Evolutionary conservation across 306 rosid species (phyloP).

Genomic region (Dryas alaskensis): DNA sequence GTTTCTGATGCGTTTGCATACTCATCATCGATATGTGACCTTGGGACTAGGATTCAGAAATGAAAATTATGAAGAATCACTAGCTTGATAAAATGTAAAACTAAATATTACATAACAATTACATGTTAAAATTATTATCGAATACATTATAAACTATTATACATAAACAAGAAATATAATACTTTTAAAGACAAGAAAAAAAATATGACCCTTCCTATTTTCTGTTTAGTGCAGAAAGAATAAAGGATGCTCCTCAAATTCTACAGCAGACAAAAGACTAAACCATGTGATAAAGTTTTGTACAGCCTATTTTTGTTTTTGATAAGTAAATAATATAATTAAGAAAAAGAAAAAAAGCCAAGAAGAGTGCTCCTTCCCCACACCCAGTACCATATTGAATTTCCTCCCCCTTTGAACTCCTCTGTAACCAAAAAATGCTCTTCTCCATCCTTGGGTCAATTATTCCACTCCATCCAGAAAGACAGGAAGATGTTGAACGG

Average conservation of each 20-base stretch:
- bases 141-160: background rate
- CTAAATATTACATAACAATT: background rate
- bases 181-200: background rate
- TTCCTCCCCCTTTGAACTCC: background rate
- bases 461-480: background rate
- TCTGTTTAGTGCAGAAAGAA: no score
- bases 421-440: background rate
- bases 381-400: background rate
- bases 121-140: background rate
- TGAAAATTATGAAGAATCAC: background rate
- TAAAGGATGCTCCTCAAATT: no score
- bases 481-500: background rate
- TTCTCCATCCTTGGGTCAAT: background rate
- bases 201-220: background rate
- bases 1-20: constrained; percentile 73
- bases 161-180: background rate
- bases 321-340: no score
- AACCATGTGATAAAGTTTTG: no score
- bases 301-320: no score
- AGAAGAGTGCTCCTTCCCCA: no score
- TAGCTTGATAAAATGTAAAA: background rate
- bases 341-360: no score
- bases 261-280: no score
- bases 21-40: constrained; percentile 80
- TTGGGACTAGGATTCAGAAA: constrained; percentile 53